A percentile compares a stretch with the other conserved stretches of the same genome.
These are phyloP conservation scores for Lasiodiplodia sp. DNA, from an alignment of 2,329 filamentous ascomycete species.

Conservation along the genomic window DNA sequence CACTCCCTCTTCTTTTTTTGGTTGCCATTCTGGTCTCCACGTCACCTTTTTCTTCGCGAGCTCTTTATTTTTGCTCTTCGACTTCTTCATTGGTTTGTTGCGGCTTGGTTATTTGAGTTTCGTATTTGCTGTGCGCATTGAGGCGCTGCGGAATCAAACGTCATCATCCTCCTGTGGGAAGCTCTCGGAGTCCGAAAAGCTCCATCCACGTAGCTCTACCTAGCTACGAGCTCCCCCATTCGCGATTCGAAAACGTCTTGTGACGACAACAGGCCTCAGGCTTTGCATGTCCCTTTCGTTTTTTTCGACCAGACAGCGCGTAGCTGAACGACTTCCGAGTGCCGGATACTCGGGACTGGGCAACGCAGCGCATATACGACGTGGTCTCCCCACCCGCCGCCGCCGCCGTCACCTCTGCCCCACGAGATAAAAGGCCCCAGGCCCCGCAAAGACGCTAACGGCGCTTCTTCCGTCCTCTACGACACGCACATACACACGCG, in stretches of 20 bases:
- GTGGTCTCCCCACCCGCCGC: neutral
- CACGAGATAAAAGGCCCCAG: neutral
- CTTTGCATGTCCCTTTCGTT: neutral
- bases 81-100: neutral
- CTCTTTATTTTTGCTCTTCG: neutral
- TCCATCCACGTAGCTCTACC: neutral
- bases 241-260: neutral
- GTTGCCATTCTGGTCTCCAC: neutral
- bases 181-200: neutral
- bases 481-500: neutral
- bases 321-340: neutral
- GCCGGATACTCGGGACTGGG: neutral
- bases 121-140: neutral
- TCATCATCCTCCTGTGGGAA: neutral
- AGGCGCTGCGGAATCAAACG: neutral
- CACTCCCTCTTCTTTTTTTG: neutral
- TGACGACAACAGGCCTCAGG: neutral
- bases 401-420: neutral
- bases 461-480: neutral
- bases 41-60: neutral
- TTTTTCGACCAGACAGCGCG: neutral
- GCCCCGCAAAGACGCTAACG: neutral
- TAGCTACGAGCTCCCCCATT: neutral
- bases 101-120: neutral
- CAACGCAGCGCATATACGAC: neutral